These are phyloP conservation scores for Solanum etuberosum DNA, from an alignment of 257 asterid species.

Conservation along the genomic window DNA sequence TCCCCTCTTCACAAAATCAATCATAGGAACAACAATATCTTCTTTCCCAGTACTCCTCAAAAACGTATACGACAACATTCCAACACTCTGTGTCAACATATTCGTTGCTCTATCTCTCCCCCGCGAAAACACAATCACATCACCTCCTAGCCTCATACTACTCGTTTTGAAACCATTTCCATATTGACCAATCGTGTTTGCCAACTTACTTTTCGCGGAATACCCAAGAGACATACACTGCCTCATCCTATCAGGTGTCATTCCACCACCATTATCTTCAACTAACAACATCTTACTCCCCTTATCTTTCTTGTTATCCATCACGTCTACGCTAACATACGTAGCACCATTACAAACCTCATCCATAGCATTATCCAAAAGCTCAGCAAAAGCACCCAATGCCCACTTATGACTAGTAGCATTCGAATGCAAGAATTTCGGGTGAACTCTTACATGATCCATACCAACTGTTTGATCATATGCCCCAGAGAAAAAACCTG, in stretches of 20 bases:
- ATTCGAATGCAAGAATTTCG: conserved; percentile 75
- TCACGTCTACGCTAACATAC: conserved; percentile 45
- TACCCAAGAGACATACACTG: conserved; percentile 98
- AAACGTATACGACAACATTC: conserved; percentile 65
- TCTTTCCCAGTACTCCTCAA: conserved; percentile 58
- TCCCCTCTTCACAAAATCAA: conserved; percentile 52
- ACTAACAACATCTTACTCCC: conserved; percentile 42
- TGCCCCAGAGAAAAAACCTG: background rate
- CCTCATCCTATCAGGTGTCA: conserved; percentile 86
- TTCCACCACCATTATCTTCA: conserved; percentile 96
- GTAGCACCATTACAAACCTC: conserved; percentile 68
- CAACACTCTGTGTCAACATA: conserved; percentile 59
- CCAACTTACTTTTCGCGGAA: conserved; percentile 75
- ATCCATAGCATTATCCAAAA: conserved; percentile 70
- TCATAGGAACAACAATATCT: conserved; percentile 81
- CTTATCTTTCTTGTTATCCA: conserved; percentile 31
- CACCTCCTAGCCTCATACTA: conserved; percentile 93
- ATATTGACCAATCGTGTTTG: conserved; percentile 80
- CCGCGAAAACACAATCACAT: conserved; percentile 66
- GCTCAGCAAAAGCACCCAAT: conserved; percentile 90
- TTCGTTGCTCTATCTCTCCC: conserved; percentile 39
- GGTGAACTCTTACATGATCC: conserved; percentile 65
- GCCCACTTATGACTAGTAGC: conserved; percentile 96
- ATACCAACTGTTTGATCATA: conserved; percentile 30
- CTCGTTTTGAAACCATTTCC: conserved; percentile 90